Base-by-base conservation (phyloP, 2,329 filamentous ascomycete genomes). In the Scortechinia acanthostroma region DNA sequence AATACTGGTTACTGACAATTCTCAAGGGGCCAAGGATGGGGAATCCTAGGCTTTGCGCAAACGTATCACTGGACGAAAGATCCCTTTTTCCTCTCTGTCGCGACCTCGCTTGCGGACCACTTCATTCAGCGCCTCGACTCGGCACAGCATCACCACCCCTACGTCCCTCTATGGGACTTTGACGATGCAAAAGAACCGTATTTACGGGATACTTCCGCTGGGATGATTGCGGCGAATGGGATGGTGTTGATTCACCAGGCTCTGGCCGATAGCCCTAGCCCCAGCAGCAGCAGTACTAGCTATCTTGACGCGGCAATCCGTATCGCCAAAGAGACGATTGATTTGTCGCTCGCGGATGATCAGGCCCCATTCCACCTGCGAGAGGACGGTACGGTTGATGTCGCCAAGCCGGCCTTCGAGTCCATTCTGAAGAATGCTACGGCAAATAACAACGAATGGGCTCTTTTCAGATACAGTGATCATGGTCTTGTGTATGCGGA, bases 11-110 rank as follows among this genome's bases (percentile, higher is more conserved):
- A n/a, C n/a, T n/a, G n/a, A n/a, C n/a, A n/a, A n/a, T n/a, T n/a
- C n/a, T n/a, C n/a, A n/a, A n/a, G 72, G 10, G 25, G 71, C 0
- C 71, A 75, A 46, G 65, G 69, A 0, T 76, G 71, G 71, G 63
- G 62, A 0, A 66, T 74, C 4, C 55, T 72, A 35, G 71, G 71
- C 0, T 74, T 70, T 44, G 60, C 69, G 1, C 70, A 74, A 48
- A 69, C 66, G 0, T 74, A 71, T 46, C 57, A 52, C 20, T 74
- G 70, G 69, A 74, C 72, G 0, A 66, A 65, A 15, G 61, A 69
- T 3, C 20, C 47, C 0, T 51, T 45, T 0, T 74, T 72, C 42
- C 54, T 74, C 0, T 49, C 63, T 0, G 68, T 70, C 0, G 64
- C 73, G 0, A 62, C 65, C 3, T 62, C 62, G 1, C 56, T 69